Evolutionary conservation across 2,329 filamentous ascomycete species (phyloP).

Genomic region (Apiospora koreana): DNA sequence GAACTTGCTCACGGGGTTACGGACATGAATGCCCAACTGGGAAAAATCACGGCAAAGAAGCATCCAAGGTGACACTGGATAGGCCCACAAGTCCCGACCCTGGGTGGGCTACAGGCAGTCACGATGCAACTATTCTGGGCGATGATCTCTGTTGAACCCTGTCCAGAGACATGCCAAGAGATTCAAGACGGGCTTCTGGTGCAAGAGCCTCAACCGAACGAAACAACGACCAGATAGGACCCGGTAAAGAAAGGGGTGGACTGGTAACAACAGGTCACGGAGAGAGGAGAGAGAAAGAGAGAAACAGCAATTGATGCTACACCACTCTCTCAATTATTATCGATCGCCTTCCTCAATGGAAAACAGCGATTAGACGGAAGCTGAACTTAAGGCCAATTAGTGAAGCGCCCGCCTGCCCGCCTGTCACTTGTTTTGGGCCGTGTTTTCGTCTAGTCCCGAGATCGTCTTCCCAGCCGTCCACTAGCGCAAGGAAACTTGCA

Average conservation of each 20-base stretch:
- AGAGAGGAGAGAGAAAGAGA: neutral
- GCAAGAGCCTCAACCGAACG: neutral
- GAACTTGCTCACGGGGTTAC: conserved; percentile 10
- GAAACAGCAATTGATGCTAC: neutral
- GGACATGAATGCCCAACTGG: neutral
- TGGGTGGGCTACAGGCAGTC: neutral
- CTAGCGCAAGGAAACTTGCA: conserved; percentile 12
- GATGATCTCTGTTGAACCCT: neutral
- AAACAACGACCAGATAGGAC: neutral
- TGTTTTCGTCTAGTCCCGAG: neutral
- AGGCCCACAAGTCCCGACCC: neutral
- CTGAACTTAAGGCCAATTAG: neutral
- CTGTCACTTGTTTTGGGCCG: neutral
- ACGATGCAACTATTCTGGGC: neutral
- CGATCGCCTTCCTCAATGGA: neutral
- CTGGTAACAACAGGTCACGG: neutral
- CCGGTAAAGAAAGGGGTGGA: neutral
- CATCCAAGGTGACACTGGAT: neutral
- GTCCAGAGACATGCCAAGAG: conserved; percentile 6
- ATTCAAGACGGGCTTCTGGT: conserved; percentile 4
- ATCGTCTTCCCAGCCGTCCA: neutral
- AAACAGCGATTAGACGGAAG: neutral
- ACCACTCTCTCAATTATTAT: neutral
- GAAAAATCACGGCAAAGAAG: neutral
- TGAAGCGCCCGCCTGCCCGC: neutral